phyloP scores from a whole-genome alignment of 2,329 filamentous ascomycete genomes.

The Trichoderma sp. region DNA sequence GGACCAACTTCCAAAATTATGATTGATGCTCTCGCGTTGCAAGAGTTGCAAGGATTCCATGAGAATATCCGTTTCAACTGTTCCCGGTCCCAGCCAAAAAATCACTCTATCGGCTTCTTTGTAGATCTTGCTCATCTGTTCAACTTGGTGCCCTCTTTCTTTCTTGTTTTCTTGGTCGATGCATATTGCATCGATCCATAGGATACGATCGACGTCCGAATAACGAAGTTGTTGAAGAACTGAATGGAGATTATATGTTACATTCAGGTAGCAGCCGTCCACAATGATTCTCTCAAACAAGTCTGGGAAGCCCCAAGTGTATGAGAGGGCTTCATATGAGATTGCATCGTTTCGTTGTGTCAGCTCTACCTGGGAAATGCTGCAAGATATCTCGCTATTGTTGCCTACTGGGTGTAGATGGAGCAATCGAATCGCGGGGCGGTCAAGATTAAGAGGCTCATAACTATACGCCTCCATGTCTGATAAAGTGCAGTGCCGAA shows the following conservation, averaged over 20 bases:
- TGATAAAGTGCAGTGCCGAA: not conserved
- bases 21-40: not conserved
- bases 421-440: not conserved
- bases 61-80: not conserved
- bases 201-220: not conserved
- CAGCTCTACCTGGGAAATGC: not conserved
- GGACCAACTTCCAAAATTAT: not conserved
- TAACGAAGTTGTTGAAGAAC: constrained; percentile 9
- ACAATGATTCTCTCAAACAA: not conserved
- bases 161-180: constrained; percentile 17
- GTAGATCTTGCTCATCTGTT: constrained; percentile 24
- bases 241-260: constrained; percentile 1
- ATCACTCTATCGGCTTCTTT: constrained; percentile 18
- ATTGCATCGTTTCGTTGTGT: not conserved
- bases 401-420: not conserved
- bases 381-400: not conserved
- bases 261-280: not conserved
- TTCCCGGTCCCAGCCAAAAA: constrained; percentile 3
- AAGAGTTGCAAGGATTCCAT: constrained; percentile 13
- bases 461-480: constrained; percentile 4
- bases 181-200: constrained; percentile 14
- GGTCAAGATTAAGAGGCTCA: not conserved
- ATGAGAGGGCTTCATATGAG: constrained; percentile 24
- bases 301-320: constrained; percentile 9
- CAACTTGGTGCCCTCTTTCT: constrained; percentile 25